Evolutionary conservation across 345 rosid species (phyloP), one percentile per base, ranked within the genome.

Genomic region (Ceriops tagal): DNA sequence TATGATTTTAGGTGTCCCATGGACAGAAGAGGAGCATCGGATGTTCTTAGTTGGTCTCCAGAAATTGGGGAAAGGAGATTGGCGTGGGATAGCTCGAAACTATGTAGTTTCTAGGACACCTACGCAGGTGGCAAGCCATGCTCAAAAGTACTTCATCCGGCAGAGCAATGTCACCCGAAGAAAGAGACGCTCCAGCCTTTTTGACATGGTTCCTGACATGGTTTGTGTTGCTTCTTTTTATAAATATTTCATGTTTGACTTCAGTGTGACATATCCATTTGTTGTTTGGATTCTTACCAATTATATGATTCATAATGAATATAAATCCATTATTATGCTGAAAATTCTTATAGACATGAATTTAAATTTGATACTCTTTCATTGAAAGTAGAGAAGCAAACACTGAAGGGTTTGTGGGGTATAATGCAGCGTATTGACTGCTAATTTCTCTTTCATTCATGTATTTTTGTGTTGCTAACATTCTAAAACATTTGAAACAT

Each of bases 71-170:
- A 95, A 95, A 86, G 98, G 99, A 71, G 97, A 95, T 65, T 95
- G 99, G 99, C 98, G 99, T 19, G 98, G 98, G 35, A 95, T 95
- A 79, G 87, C 98, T 2, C 84, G 91, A 57, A 90, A 77, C 72
- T 96, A 66, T 83, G 99, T 96, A 1, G 77, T 84, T 6, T 82
- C 98, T 49, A 82, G 99, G 69, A 87, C 98, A 77, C 99, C 98
- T 1, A 92, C 97, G 31, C 99, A 95, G 77, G 99, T 92, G 72
- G 99, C 99, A 28, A 95, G 99, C 83, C 99, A 95, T 81, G 99
- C 99, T 32, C 99, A 95, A 77, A 95, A 95, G 83, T 85, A 88
- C 85, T 95, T 95, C 78, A 92, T 86, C 68, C 88, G 96, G 30
- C 99, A 89, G 74, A 87, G 28, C 72, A 83, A 85, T 77, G 85